These are phyloP conservation scores for Colletotrichum ledebouriae DNA, from an alignment of 2,329 filamentous ascomycete species.

Conservation along the genomic window DNA sequence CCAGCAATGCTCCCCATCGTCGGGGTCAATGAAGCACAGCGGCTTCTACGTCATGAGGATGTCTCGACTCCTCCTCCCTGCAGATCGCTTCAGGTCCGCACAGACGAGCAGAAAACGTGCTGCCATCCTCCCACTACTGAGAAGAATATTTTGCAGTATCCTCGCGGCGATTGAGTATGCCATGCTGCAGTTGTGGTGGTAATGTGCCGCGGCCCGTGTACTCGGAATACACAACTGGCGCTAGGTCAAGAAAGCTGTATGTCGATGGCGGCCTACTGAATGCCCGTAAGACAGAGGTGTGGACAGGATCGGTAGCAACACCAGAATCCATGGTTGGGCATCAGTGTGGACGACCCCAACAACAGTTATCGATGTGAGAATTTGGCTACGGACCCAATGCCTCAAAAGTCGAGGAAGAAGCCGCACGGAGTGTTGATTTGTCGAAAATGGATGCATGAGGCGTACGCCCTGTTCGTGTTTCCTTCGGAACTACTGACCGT, in stretches of 20 bases:
- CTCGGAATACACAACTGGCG: no score
- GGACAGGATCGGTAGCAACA: conserved; percentile 5
- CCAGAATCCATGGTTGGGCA: neutral
- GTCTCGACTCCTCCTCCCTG: no score
- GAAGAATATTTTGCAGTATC: no score
- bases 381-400: no score
- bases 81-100: no score
- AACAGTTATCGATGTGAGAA: no score
- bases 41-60: neutral
- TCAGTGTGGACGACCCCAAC: neutral
- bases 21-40: neutral
- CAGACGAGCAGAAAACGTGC: no score
- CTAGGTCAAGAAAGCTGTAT: neutral
- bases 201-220: neutral
- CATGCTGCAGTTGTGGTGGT: conserved; percentile 5
- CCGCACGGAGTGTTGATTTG: no score
- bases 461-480: no score
- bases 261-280: conserved; percentile 2
- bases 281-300: conserved; percentile 3
- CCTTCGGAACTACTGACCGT: neutral
- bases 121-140: no score
- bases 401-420: no score
- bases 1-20: neutral
- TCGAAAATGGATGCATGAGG: no score
- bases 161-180: neutral